Conservation (phyloP, 768 basidiomycete species). For the Auricularia sp. region DNA sequence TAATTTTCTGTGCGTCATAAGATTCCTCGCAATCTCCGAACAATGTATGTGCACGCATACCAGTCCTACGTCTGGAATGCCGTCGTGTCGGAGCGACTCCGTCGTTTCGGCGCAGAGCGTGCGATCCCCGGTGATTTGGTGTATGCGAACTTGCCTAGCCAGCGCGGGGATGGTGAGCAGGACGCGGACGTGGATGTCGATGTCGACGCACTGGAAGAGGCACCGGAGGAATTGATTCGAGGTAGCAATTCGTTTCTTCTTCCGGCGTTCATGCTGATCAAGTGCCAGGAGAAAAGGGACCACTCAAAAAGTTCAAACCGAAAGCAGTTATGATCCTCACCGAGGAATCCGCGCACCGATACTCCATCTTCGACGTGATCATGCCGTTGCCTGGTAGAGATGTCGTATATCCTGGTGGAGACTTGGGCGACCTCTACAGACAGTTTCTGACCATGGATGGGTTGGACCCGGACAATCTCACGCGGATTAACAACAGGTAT, state of each 20-base stretch:
- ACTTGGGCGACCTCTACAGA: constrained; percentile 76
- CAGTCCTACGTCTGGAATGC: constrained; percentile 99
- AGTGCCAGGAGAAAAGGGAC: not conserved
- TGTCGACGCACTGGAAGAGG: constrained; percentile 12
- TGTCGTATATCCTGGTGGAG: constrained; percentile 83
- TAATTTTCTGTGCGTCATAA: constrained; percentile 20
- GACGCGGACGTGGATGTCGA: constrained; percentile 1
- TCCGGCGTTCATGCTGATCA: constrained; percentile 25
- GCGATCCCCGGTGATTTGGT: constrained; percentile 89
- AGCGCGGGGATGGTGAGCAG: constrained; percentile 15
- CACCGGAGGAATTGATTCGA: constrained; percentile 20
- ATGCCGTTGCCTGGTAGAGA: constrained; percentile 97
- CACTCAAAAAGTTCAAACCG: constrained; percentile 14
- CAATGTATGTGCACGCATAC: constrained; percentile 98
- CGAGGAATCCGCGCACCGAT: constrained; percentile 65
- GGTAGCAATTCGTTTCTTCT: constrained; percentile 17
- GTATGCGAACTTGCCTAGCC: constrained; percentile 36
- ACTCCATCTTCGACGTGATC: constrained; percentile 88
- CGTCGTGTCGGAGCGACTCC: constrained; percentile 88
- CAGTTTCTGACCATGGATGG: constrained; percentile 79
- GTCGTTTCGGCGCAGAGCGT: constrained; percentile 57
- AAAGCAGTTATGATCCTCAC: constrained; percentile 70
- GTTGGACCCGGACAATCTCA: constrained; percentile 81
- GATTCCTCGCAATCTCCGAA: constrained; percentile 90
- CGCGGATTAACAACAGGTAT: constrained; percentile 74